Percentiles rank a stretch among this genome's conserved stretches.
phyloP scores from a whole-genome alignment of 2,329 filamentous ascomycete species.

The Calonectria ilicicola region DNA sequence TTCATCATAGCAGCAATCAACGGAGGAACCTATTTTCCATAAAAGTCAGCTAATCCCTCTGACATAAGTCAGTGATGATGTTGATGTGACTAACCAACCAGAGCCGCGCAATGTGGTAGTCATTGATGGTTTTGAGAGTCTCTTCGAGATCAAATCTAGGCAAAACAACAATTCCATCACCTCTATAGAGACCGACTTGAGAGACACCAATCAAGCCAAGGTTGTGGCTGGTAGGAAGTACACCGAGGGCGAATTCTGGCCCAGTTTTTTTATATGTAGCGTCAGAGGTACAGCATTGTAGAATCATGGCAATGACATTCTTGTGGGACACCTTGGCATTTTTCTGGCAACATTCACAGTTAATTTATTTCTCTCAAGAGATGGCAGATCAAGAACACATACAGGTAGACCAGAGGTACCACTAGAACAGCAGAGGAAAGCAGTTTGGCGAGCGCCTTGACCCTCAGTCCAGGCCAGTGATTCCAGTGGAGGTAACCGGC shows the following conservation, averaged over 20 bases:
- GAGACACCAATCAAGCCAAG: slow-evolving; percentile 11
- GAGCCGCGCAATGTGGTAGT: slow-evolving; percentile 15
- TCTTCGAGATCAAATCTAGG: slow-evolving; percentile 14
- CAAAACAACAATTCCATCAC: slow-evolving; percentile 16
- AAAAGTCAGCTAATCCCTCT: background rate
- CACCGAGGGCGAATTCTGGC: slow-evolving; percentile 11
- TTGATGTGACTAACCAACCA: background rate
- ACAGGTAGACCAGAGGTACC: slow-evolving; percentile 19
- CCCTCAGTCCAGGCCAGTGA: slow-evolving; percentile 6
- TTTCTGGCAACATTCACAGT: background rate
- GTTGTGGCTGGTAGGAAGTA: slow-evolving; percentile 18
- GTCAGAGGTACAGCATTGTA: slow-evolving; percentile 14
- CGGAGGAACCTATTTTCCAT: slow-evolving; percentile 2
- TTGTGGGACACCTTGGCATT: slow-evolving; percentile 19
- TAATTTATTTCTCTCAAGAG: background rate
- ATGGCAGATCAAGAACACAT: background rate
- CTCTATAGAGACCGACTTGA: slow-evolving; percentile 12
- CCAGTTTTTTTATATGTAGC: slow-evolving; percentile 16
- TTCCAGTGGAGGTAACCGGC: slow-evolving; percentile 6
- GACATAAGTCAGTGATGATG: background rate
- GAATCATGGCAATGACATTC: slow-evolving; percentile 17
- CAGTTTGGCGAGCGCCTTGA: slow-evolving; percentile 15
- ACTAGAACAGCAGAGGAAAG: slow-evolving; percentile 17
- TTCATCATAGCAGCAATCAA: slow-evolving; percentile 19
- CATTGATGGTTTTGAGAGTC: slow-evolving; percentile 16